A percentile compares a stretch with the other conserved stretches of the same genome.
Conservation (phyloP, 2,329 filamentous ascomycete species). For the Fusarium brachygibbosum region DNA sequence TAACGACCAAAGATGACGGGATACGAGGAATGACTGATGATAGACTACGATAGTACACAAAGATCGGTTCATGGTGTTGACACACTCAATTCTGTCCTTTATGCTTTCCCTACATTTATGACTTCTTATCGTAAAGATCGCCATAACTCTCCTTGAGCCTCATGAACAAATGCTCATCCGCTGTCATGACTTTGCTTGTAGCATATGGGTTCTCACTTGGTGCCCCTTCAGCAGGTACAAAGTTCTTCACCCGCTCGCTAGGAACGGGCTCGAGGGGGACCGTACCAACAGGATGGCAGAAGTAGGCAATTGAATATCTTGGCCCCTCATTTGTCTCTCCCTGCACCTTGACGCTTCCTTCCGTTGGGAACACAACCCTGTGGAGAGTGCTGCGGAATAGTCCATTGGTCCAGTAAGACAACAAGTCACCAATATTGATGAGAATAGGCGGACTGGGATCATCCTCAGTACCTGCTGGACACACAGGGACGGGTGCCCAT, state of each 20-base stretch:
- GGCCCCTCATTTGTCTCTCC: slow-evolving; percentile 65
- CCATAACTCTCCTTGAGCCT: slow-evolving; percentile 71
- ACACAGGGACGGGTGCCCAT: slow-evolving; percentile 77
- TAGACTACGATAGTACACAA: neutral
- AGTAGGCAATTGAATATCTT: slow-evolving; percentile 76
- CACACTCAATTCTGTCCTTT: neutral
- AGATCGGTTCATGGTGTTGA: neutral
- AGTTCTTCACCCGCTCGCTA: slow-evolving; percentile 67
- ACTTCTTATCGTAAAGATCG: slow-evolving; percentile 64
- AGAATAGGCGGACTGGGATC: slow-evolving; percentile 80
- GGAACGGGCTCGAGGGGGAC: slow-evolving; percentile 70
- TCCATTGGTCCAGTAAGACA: slow-evolving; percentile 91
- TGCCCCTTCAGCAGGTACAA: slow-evolving; percentile 52
- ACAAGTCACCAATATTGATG: slow-evolving; percentile 78
- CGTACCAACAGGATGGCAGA: slow-evolving; percentile 72
- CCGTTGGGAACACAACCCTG: slow-evolving; percentile 78
- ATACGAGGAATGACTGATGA: neutral
- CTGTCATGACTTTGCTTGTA: slow-evolving; percentile 70
- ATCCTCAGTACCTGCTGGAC: slow-evolving; percentile 69
- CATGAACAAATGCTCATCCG: slow-evolving; percentile 73
- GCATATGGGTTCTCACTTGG: slow-evolving; percentile 62
- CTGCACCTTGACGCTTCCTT: slow-evolving; percentile 44
- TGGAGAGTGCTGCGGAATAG: slow-evolving; percentile 90
- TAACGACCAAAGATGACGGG: neutral
- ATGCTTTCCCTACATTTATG: slow-evolving; percentile 18